phyloP scores from a whole-genome alignment of 306 rosid genomes.

The Aeschynomene evenia region DNA sequence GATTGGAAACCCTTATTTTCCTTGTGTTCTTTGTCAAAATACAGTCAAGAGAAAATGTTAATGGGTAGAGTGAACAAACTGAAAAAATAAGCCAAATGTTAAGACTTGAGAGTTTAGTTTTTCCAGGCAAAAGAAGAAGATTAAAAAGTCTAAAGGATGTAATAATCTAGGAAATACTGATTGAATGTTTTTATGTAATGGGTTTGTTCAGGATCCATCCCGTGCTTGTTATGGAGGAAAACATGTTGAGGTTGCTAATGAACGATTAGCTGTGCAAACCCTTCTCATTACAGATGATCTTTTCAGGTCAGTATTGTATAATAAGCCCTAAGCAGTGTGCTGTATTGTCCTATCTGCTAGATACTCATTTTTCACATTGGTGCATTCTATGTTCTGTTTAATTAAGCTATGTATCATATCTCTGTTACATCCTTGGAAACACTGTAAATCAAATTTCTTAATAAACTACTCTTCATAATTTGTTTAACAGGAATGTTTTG shows the following conservation, averaged over 20 bases:
- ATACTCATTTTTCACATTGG: not conserved
- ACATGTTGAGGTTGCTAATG: constrained; percentile 97
- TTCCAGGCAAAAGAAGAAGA: not conserved
- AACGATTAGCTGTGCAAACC: constrained; percentile 86
- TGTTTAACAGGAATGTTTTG: constrained; percentile 4
- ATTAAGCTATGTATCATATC: not conserved
- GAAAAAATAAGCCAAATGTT: constrained; percentile 9
- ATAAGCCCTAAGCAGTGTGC: not conserved
- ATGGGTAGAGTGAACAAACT: not conserved
- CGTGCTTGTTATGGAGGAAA: constrained; percentile 95
- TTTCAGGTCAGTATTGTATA: constrained; percentile 62
- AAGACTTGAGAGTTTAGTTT: not conserved
- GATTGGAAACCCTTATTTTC: not conserved
- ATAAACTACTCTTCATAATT: not conserved
- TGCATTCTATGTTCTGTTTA: constrained; percentile 15
- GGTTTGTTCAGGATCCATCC: constrained; percentile 59
- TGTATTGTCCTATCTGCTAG: constrained; percentile 13
- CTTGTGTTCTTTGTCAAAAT: not conserved
- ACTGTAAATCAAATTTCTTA: constrained; percentile 3
- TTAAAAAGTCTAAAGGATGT: not conserved
- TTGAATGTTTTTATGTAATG: constrained; percentile 18
- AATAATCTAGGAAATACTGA: constrained; percentile 28
- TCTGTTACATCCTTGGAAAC: constrained; percentile 4
- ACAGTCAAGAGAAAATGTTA: not conserved
- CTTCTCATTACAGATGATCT: constrained; percentile 86